Conservation (phyloP, 805 yeast genomes). For the Metschnikowia continentalis region DNA sequence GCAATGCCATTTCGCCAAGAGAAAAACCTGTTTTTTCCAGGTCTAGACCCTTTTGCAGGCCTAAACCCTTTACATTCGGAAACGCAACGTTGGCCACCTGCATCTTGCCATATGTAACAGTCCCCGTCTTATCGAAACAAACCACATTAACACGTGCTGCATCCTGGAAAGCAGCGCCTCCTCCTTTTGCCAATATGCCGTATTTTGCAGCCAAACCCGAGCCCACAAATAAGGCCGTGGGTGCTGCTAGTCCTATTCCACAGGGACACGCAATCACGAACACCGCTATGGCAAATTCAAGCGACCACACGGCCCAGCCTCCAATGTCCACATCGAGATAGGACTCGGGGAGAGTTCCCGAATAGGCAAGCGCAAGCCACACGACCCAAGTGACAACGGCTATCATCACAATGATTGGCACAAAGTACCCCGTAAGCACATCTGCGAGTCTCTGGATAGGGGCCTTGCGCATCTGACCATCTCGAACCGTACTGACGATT, state of each 20-base stretch:
- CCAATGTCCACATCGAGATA: conserved; percentile 65
- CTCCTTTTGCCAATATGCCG: conserved; percentile 75
- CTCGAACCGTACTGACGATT: conserved; percentile 64
- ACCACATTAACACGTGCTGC: conserved; percentile 59
- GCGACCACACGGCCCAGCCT: conserved; percentile 75
- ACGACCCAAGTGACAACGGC: conserved; percentile 65
- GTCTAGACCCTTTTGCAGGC: too few relatives aligned
- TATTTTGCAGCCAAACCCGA: conserved; percentile 73
- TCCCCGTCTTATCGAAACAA: conserved; percentile 79
- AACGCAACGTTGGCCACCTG: conserved; percentile 29
- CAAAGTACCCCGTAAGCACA: conserved; percentile 63
- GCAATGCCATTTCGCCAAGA: conserved; percentile 30
- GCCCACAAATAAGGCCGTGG: conserved; percentile 78
- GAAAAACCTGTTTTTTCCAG: conserved; percentile 36
- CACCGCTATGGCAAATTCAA: conserved; percentile 73
- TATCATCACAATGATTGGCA: conserved; percentile 58
- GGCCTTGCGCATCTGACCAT: conserved; percentile 68
- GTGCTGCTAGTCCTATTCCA: conserved; percentile 82
- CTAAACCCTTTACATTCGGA: too few relatives aligned
- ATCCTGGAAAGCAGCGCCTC: conserved; percentile 79
- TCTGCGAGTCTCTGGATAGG: conserved; percentile 74
- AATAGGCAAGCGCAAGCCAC: conserved; percentile 58
- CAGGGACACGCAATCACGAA: conserved; percentile 85
- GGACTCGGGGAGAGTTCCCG: conserved; percentile 48
- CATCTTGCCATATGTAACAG: conserved; percentile 64